Evolutionary conservation across 176 grass and related monocot species (phyloP).

Genomic region (Carex myosuroides): DNA sequence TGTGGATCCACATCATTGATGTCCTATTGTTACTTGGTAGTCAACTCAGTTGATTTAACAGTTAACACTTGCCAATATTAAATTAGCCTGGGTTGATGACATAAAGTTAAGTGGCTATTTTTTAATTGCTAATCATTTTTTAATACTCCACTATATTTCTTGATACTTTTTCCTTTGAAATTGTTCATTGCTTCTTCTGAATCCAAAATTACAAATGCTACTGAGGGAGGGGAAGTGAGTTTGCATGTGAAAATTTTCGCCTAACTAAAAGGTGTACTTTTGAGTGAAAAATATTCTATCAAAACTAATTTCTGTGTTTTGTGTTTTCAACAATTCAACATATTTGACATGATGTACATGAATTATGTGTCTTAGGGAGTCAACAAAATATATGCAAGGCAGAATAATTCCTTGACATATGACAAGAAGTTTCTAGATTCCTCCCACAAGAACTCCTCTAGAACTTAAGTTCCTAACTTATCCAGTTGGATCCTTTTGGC

Average conservation of each 20-base stretch:
- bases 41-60: conserved; percentile 4
- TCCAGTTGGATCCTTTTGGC: neutral
- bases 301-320: neutral
- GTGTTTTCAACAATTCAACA: neutral
- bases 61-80: neutral
- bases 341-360: neutral
- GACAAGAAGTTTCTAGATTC: neutral
- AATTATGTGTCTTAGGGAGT: neutral
- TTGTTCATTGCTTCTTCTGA: neutral
- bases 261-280: neutral
- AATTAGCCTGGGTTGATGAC: neutral
- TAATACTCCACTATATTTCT: neutral
- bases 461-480: neutral
- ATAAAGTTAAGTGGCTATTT: neutral
- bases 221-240: neutral
- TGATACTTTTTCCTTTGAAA: neutral
- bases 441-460: neutral
- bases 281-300: neutral
- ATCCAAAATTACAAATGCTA: neutral
- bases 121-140: neutral
- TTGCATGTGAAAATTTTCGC: neutral
- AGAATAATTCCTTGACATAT: neutral
- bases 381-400: neutral
- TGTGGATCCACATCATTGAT: neutral
- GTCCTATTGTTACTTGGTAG: neutral